Conservation (phyloP, 108 stramenopile species). For the Nitzschia sp. region DNA sequence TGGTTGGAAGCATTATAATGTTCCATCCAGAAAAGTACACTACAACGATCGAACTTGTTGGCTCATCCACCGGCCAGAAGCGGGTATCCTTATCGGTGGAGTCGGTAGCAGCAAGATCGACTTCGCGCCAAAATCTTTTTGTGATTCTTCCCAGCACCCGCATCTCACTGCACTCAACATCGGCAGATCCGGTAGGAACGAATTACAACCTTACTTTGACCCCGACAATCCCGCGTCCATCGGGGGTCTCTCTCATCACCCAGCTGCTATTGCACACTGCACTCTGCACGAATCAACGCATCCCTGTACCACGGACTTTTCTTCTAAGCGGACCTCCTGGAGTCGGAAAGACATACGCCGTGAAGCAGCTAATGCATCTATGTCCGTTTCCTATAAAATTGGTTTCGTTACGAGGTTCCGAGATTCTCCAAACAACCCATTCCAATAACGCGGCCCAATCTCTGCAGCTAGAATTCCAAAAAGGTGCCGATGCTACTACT, state of each 20-base stretch:
- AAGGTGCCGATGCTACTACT: not conserved
- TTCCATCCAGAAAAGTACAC: not conserved
- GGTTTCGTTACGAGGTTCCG: conserved; percentile 33
- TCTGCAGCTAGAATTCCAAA: conserved; percentile 28
- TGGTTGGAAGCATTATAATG: conserved; percentile 21
- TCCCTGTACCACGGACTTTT: conserved; percentile 42
- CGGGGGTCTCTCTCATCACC: conserved; percentile 6
- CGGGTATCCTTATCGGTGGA: not conserved
- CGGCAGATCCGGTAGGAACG: not conserved
- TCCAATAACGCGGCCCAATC: conserved; percentile 10
- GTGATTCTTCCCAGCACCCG: conserved; percentile 31
- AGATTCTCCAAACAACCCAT: conserved; percentile 12
- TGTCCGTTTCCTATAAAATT: conserved; percentile 20
- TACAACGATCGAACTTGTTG: not conserved
- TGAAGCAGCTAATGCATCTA: conserved; percentile 11
- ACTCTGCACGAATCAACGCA: not conserved
- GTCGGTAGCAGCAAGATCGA: not conserved
- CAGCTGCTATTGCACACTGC: conserved; percentile 15
- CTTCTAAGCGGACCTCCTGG: conserved; percentile 60
- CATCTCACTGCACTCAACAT: conserved; percentile 9
- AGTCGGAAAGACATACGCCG: conserved; percentile 62
- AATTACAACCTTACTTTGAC: not conserved
- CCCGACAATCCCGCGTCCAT: not conserved
- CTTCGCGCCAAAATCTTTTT: not conserved
- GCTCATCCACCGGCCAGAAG: not conserved